Evolutionary conservation across 2,329 filamentous ascomycete genomes (phyloP).

Genomic region (Neofusicoccum kwambonambiense): DNA sequence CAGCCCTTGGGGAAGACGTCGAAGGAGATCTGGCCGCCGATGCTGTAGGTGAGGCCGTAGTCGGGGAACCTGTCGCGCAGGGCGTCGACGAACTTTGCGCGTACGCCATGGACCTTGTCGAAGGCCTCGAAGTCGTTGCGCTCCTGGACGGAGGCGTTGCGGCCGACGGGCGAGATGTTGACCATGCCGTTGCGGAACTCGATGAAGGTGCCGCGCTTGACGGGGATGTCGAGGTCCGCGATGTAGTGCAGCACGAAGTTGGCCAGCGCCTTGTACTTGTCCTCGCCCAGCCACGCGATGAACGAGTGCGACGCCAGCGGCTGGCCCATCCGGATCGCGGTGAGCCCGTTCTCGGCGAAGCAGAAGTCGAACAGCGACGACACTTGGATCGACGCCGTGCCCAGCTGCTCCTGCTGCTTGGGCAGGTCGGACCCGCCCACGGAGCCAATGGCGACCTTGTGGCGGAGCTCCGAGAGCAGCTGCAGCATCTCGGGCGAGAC

Average conservation of each 20-base stretch:
- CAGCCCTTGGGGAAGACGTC: constrained; percentile 95
- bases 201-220: constrained; percentile 81
- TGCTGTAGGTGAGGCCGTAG: constrained; percentile 85
- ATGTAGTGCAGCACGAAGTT: constrained; percentile 78
- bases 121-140: constrained; percentile 78
- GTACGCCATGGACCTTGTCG: constrained; percentile 74
- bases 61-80: constrained; percentile 81
- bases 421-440: constrained; percentile 88
- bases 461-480: constrained; percentile 74
- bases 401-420: constrained; percentile 97
- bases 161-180: constrained; percentile 78
- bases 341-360: constrained; percentile 96
- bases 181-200: constrained; percentile 93
- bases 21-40: constrained; percentile 97
- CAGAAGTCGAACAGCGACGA: constrained; percentile 92
- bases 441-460: constrained; percentile 86
- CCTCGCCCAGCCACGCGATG: constrained; percentile 88
- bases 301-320: constrained; percentile 77
- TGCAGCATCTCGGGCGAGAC: constrained; percentile 80
- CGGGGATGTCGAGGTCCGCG: constrained; percentile 77
- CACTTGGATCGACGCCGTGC: constrained; percentile 65
- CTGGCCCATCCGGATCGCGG: constrained; percentile 79
- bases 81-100: constrained; percentile 71
- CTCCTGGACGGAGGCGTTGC: constrained; percentile 81
- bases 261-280: constrained; percentile 75